Percentiles rank a stretch among this genome's conserved stretches.
Conservation (phyloP, 2,329 filamentous ascomycete genomes). For the Pseudogymnoascus pannorum region DNA sequence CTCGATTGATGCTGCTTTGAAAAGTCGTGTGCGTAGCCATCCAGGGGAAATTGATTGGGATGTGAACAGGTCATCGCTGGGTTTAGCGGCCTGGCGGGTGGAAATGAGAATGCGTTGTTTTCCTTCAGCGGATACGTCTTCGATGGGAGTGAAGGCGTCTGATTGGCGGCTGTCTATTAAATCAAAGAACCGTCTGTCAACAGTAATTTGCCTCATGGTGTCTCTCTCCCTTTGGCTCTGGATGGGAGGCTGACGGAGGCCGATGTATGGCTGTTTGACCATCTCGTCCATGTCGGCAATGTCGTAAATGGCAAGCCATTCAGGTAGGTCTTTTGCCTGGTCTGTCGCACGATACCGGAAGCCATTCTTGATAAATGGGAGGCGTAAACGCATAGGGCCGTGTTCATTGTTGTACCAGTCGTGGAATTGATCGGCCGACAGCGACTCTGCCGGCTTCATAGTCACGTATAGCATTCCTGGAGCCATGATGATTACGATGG, state of each 20-base stretch:
- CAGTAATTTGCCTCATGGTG: constrained; percentile 58
- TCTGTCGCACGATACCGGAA: constrained; percentile 71
- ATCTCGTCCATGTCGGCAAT: constrained; percentile 67
- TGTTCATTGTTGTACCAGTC: constrained; percentile 96
- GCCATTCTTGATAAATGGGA: constrained; percentile 68
- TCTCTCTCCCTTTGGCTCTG: constrained; percentile 53
- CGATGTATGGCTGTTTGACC: constrained; percentile 61
- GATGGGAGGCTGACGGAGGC: constrained; percentile 49
- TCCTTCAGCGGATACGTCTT: constrained; percentile 52
- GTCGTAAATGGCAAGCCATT: constrained; percentile 77
- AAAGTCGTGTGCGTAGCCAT: constrained; percentile 68
- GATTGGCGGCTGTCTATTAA: constrained; percentile 50
- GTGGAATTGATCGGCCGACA: constrained; percentile 60
- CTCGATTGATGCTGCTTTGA: constrained; percentile 58
- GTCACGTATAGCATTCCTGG: constrained; percentile 76
- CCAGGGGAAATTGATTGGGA: constrained; percentile 69
- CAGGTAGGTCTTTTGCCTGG: constrained; percentile 43
- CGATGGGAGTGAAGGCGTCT: constrained; percentile 50
- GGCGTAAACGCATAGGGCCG: constrained; percentile 69
- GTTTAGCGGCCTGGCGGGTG: constrained; percentile 53
- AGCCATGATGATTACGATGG: neutral
- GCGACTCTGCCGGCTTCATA: constrained; percentile 68
- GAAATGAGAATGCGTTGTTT: constrained; percentile 55
- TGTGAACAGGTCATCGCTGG: constrained; percentile 61
- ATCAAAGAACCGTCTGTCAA: constrained; percentile 66